Base-by-base conservation (phyloP, 768 basidiomycete species). In the Omphalotus guepiniiformis region DNA sequence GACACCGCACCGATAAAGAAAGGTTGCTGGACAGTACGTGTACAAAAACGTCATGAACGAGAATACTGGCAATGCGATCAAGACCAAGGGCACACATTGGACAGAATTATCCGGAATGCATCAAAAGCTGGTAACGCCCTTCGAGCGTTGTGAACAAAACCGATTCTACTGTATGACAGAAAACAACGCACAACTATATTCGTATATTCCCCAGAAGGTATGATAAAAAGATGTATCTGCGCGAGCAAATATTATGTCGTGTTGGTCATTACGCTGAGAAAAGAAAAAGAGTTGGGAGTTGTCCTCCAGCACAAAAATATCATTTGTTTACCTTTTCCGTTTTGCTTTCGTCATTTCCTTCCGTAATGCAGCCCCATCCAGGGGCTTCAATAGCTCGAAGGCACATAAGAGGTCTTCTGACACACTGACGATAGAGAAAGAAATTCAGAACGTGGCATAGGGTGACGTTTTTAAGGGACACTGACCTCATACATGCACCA, bases 271-370 rank as follows among this genome's bases (percentile, higher is more conserved):
- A 42, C 22, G 23, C 39, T 42, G 15, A 13, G 21, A 46, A 37
- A 2, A 6, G 44, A n/a, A 6, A 45, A 45, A 36, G 30, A 25
- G 22, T 0, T 25, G 39, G 19, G 18, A 3, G 21, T n/a, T n/a
- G n/a, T 34, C 29, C 30, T 35, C 29, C 22, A 16, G 32, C 32
- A 35, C 43, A 21, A 6, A 9, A 12, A 43, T 19, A 8, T 16
- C 21, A 36, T 12, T 39, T 39, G 3, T 30, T 22, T 49, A 65
- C 92, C 92, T 95, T 78, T 96, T 96, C 76, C 94, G 88, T 70
- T 95, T 96, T 42, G 91, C 91, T 69, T 96, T 96, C 34, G 91
- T 94, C 93, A 97, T 96, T 66, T 97, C 94, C 67, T 97, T 97
- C 56, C 93, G 87, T 55, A 97, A 69, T 23, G 93, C 94, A 21